Evolutionary conservation across 139 green algal species (phyloP).

Genomic region (Chlorella sp.): DNA sequence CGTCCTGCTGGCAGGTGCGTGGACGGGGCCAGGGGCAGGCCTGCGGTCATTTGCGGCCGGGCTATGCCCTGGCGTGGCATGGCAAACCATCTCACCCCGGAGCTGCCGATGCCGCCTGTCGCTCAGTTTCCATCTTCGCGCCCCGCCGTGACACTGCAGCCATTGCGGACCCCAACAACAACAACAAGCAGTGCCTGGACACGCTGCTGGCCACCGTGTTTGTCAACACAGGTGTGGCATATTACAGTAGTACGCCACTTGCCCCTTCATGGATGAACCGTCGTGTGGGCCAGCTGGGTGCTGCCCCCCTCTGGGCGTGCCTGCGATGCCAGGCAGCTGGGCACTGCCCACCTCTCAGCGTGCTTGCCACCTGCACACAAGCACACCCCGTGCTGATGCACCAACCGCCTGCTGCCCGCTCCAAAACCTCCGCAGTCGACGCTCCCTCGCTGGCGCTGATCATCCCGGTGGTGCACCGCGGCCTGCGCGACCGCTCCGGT

Average conservation of each 20-base stretch:
- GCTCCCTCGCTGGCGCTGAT: conserved; percentile 77
- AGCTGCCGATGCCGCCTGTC: not conserved
- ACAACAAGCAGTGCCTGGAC: conserved; percentile 72
- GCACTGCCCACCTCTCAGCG: not conserved
- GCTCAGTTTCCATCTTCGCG: not conserved
- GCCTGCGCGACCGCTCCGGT: conserved; percentile 83
- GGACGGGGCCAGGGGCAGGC: not conserved
- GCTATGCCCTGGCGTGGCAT: not conserved
- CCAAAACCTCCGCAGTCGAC: not conserved
- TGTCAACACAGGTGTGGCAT: conserved; percentile 91
- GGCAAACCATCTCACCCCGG: no score
- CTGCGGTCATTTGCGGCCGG: not conserved
- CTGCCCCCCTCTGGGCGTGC: no score
- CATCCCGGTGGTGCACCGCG: conserved; percentile 91
- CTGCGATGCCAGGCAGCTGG: no score
- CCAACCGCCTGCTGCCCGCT: not conserved
- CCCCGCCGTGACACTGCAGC: conserved; percentile 41
- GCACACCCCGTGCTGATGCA: no score
- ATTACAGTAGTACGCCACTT: not conserved
- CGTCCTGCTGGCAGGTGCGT: conserved; percentile 67
- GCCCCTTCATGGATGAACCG: no score
- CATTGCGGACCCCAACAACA: conserved; percentile 84
- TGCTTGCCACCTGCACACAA: not conserved
- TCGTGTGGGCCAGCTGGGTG: no score
- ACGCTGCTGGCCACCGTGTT: conserved; percentile 92